Percentiles rank a stretch among this genome's conserved stretches.
These are phyloP conservation scores for Mortierella sp. DNA, from an alignment of 371 early-diverging fungal genomes.

Conservation along the genomic window DNA sequence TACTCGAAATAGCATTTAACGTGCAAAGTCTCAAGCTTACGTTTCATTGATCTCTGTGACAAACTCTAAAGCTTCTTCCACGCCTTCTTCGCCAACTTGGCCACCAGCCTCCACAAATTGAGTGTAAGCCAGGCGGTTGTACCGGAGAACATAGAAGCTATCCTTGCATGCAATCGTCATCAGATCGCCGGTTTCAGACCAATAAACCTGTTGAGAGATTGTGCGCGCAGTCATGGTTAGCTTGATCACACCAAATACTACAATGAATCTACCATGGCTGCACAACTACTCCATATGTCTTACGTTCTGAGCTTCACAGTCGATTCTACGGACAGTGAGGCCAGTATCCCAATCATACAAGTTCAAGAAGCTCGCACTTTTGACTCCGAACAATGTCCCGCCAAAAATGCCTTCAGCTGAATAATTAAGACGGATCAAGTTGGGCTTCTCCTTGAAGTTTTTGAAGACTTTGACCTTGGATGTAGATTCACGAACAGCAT, in stretches of 20 bases:
- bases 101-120: constrained; percentile 81
- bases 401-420: constrained; percentile 95
- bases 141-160: constrained; percentile 93
- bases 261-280: too few species aligned
- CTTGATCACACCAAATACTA: neutral
- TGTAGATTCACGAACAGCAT: constrained; percentile 94
- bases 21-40: neutral
- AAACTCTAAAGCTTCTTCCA: constrained; percentile 96
- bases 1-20: neutral
- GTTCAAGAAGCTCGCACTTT: constrained; percentile 85
- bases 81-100: constrained; percentile 89
- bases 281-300: neutral
- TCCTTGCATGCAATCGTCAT: constrained; percentile 95
- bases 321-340: constrained; percentile 91
- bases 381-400: constrained; percentile 93
- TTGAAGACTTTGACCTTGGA: constrained; percentile 90
- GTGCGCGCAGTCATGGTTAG: neutral
- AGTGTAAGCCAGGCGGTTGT: constrained; percentile 85
- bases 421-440: constrained; percentile 76
- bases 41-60: constrained; percentile 92
- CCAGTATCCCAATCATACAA: constrained; percentile 98
- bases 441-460: constrained; percentile 90
- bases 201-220: constrained; percentile 65
- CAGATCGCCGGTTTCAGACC: constrained; percentile 95
- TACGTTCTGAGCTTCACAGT: constrained; percentile 87